These are phyloP conservation scores for Hyphodiscus hymeniophilus DNA, from an alignment of 495 filamentous ascomycete genomes.

Conservation along the genomic window DNA sequence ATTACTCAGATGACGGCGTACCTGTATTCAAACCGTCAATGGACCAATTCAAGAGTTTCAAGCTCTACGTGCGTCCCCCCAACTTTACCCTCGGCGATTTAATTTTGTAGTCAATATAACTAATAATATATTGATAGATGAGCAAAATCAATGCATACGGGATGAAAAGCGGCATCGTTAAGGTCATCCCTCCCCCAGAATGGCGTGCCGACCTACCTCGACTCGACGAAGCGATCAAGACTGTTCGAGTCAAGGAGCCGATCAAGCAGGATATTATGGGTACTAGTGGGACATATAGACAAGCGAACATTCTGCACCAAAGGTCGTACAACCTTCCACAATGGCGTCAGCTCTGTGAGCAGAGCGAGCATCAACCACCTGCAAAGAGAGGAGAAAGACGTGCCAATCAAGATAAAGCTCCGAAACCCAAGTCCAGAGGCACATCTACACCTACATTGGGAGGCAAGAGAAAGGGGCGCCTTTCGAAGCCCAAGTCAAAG, in stretches of 20 bases:
- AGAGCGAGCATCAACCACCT: constrained; percentile 91
- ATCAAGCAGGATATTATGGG: constrained; percentile 98
- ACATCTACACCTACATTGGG: constrained; percentile 24
- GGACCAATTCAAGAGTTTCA: constrained; percentile 89
- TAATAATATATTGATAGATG: constrained; percentile 36
- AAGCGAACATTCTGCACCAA: constrained; percentile 92
- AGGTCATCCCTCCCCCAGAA: constrained; percentile 89
- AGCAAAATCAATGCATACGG: constrained; percentile 85
- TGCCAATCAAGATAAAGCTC: constrained; percentile 54
- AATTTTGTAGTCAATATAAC: not conserved
- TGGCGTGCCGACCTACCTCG: constrained; percentile 75
- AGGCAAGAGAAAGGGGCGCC: constrained; percentile 24
- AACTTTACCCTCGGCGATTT: not conserved
- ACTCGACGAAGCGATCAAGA: constrained; percentile 80
- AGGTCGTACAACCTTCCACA: constrained; percentile 93
- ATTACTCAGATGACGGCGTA: constrained; percentile 80
- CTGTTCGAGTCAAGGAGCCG: constrained; percentile 87
- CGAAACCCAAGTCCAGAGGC: constrained; percentile 17
- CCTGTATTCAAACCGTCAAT: constrained; percentile 95
- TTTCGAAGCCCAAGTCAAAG: constrained; percentile 30
- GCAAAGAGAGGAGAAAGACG: constrained; percentile 88
- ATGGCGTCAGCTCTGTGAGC: constrained; percentile 85
- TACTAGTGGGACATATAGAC: constrained; percentile 85
- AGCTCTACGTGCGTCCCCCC: constrained; percentile 45
- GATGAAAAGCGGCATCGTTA: constrained; percentile 94